Conservation (phyloP, 768 basidiomycete species). For the Austroboletus festivus region DNA sequence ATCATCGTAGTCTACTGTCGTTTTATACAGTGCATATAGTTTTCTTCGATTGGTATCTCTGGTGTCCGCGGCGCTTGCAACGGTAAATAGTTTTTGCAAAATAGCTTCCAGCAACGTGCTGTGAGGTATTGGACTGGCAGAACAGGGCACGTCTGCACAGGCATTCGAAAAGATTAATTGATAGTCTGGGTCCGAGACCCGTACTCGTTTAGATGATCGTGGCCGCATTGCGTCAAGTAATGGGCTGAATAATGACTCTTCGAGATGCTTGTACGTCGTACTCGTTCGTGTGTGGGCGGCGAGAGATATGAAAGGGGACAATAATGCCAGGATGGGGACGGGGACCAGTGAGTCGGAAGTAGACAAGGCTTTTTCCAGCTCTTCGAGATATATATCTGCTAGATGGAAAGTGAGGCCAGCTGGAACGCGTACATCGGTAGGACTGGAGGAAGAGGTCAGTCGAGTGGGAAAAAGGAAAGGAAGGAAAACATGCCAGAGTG, state of each 20-base stretch:
- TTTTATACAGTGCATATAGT: slow-evolving; percentile 81
- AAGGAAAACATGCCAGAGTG: slow-evolving; percentile 62
- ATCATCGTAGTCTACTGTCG: slow-evolving; percentile 47
- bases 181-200: slow-evolving; percentile 33
- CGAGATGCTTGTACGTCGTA: slow-evolving; percentile 70
- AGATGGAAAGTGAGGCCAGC: slow-evolving; percentile 80
- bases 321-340: slow-evolving; percentile 51
- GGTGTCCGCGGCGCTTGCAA: slow-evolving; percentile 72
- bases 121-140: slow-evolving; percentile 37
- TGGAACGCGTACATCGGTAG: slow-evolving; percentile 70
- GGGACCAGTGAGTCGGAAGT: slow-evolving; percentile 30
- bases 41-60: slow-evolving; percentile 77
- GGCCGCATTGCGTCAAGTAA: slow-evolving; percentile 54
- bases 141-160: slow-evolving; percentile 41
- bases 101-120: slow-evolving; percentile 50
- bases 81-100: slow-evolving; percentile 62
- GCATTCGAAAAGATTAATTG: slow-evolving; percentile 49
- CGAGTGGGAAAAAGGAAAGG: neutral
- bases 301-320: slow-evolving; percentile 69
- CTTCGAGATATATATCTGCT: slow-evolving; percentile 85
- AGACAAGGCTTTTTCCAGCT: slow-evolving; percentile 69
- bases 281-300: slow-evolving; percentile 64
- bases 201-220: slow-evolving; percentile 43
- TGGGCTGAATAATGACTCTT: slow-evolving; percentile 65
- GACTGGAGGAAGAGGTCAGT: slow-evolving; percentile 41